Percentiles rank a stretch among this genome's conserved stretches.
Conservation (phyloP, 2,329 filamentous ascomycete genomes). For the Graphium sp. region DNA sequence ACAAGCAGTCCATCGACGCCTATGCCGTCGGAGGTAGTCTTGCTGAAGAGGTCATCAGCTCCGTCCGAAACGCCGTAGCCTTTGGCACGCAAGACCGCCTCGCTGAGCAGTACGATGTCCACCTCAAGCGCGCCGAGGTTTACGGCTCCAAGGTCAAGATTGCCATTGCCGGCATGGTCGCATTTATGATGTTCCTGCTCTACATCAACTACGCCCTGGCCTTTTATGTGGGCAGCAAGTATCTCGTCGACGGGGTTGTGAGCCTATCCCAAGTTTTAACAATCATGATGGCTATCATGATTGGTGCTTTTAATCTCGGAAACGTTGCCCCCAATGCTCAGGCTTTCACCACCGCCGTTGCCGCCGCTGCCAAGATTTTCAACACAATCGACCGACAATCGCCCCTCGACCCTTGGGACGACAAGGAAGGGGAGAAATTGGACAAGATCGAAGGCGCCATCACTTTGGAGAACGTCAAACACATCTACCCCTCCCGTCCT, state of each 20-base stretch:
- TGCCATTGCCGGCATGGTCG: slow-evolving; percentile 62
- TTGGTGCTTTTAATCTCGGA: slow-evolving; percentile 80
- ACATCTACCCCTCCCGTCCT: slow-evolving; percentile 86
- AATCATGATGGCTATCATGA: slow-evolving; percentile 80
- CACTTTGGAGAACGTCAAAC: slow-evolving; percentile 67
- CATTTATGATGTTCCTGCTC: slow-evolving; percentile 65
- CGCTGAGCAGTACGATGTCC: slow-evolving; percentile 67
- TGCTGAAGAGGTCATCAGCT: slow-evolving; percentile 88
- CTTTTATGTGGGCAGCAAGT: slow-evolving; percentile 76
- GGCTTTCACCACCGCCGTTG: slow-evolving; percentile 68
- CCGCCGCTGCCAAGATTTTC: slow-evolving; percentile 82
- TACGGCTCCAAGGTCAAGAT: slow-evolving; percentile 65
- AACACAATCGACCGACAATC: slow-evolving; percentile 81
- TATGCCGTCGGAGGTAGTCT: slow-evolving; percentile 77
- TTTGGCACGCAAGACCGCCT: slow-evolving; percentile 89
- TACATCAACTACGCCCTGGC: slow-evolving; percentile 78
- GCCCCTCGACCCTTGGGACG: slow-evolving; percentile 60
- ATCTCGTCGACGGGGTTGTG: slow-evolving; percentile 49
- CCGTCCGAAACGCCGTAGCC: slow-evolving; percentile 78
- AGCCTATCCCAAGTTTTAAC: slow-evolving; percentile 59
- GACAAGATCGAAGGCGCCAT: slow-evolving; percentile 61
- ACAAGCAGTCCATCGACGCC: slow-evolving; percentile 58
- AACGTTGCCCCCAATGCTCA: slow-evolving; percentile 76
- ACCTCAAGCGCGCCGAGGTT: slow-evolving; percentile 55
- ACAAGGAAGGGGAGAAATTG: slow-evolving; percentile 53